phyloP scores from a whole-genome alignment of 805 yeast species.

The Wickerhamiella spandovensis region DNA sequence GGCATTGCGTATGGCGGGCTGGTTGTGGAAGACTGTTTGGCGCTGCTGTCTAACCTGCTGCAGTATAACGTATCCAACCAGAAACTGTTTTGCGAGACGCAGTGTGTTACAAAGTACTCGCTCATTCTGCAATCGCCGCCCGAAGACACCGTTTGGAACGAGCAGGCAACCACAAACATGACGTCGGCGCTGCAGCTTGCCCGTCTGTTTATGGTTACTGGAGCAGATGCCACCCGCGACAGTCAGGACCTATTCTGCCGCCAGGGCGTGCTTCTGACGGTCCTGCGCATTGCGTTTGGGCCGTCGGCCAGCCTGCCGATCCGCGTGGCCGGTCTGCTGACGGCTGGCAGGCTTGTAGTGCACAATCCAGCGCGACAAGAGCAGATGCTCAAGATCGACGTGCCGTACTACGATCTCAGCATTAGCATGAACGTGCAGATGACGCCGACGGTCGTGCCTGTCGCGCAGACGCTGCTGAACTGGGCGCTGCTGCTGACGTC shows the following conservation, averaged over 20 bases:
- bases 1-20: slow-evolving; percentile 84
- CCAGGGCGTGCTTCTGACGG: slow-evolving; percentile 50
- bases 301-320: slow-evolving; percentile 49
- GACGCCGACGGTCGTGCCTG: slow-evolving; percentile 41
- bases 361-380: slow-evolving; percentile 55
- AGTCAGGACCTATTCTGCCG: slow-evolving; percentile 51
- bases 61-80: slow-evolving; percentile 84
- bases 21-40: slow-evolving; percentile 81
- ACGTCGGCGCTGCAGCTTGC: slow-evolving; percentile 58
- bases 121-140: slow-evolving; percentile 49
- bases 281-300: slow-evolving; percentile 55
- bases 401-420: slow-evolving; percentile 78
- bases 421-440: slow-evolving; percentile 28
- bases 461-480: slow-evolving; percentile 55
- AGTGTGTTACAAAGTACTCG: slow-evolving; percentile 55
- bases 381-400: slow-evolving; percentile 69
- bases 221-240: slow-evolving; percentile 44
- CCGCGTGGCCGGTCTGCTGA: slow-evolving; percentile 53
- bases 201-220: slow-evolving; percentile 57
- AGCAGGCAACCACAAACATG: slow-evolving; percentile 57
- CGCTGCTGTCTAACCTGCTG: slow-evolving; percentile 56
- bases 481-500: slow-evolving; percentile 77
- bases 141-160: slow-evolving; percentile 48
- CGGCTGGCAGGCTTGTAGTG: slow-evolving; percentile 65
- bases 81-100: slow-evolving; percentile 73